Conservation (phyloP, 345 rosid genomes). For the Populus tremula region DNA sequence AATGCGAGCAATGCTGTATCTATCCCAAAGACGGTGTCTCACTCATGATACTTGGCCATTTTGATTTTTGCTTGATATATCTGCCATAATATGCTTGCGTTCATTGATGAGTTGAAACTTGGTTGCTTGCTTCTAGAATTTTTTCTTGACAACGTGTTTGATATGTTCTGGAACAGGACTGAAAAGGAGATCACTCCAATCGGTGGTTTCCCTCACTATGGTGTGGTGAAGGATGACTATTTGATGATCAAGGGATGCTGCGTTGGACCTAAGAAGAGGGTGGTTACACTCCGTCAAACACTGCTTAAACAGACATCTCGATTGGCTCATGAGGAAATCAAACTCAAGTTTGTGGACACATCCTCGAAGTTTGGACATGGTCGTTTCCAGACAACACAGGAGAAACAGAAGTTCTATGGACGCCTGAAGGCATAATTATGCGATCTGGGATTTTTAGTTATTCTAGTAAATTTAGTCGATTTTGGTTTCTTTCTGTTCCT, state of each 20-base stretch:
- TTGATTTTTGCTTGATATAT: background rate
- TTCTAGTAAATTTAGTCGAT: background rate
- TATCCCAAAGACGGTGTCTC: no score
- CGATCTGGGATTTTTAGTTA: background rate
- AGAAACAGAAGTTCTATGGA: conserved; percentile 59
- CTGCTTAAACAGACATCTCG: conserved; percentile 73
- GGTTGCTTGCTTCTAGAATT: no score
- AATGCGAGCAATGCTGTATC: no score
- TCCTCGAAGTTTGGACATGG: conserved; percentile 76
- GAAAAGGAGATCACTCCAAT: conserved; percentile 77
- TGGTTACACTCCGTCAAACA: conserved; percentile 69
- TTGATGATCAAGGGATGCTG: conserved; percentile 82
- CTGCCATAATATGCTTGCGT: background rate
- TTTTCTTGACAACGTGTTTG: no score
- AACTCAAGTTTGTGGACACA: conserved; percentile 71
- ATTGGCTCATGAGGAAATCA: conserved; percentile 62
- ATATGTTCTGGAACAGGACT: conserved; percentile 42
- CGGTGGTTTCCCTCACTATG: conserved; percentile 87
- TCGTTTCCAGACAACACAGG: conserved; percentile 65
- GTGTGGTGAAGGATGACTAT: conserved; percentile 69
- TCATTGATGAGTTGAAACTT: background rate
- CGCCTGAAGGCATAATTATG: conserved; percentile 50
- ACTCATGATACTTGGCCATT: background rate
- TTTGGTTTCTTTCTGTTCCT: background rate
- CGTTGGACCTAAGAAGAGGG: conserved; percentile 89